Percentiles rank a stretch among this genome's conserved stretches.
Evolutionary conservation across 1,284 basidiomycete species (phyloP).

Genomic region (Apiotrichum sp.): DNA sequence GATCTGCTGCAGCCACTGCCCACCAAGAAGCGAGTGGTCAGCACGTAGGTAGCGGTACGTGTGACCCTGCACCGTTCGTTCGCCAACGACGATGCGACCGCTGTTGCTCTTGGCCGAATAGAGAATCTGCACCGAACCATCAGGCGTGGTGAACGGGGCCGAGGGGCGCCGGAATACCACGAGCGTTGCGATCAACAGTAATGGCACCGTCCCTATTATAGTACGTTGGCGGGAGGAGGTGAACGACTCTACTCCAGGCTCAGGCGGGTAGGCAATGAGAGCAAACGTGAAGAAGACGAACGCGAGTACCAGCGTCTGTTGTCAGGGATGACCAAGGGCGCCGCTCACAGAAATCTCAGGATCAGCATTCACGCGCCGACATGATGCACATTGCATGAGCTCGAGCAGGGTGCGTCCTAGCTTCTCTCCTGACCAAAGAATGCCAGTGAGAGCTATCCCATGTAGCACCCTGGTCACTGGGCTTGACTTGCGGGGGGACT

Average conservation of each 20-base stretch:
- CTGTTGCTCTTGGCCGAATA: conserved; percentile 58
- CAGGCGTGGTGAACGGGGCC: background rate
- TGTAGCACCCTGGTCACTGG: background rate
- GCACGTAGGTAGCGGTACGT: conserved; percentile 73
- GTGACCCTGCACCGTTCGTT: conserved; percentile 42
- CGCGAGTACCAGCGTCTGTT: background rate
- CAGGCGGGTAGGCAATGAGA: too few species aligned
- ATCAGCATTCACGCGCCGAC: background rate
- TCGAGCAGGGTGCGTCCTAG: background rate
- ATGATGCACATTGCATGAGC: background rate
- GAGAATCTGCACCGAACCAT: background rate
- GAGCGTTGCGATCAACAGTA: background rate
- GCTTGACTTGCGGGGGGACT: background rate
- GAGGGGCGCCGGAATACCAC: background rate
- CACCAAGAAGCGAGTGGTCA: conserved; percentile 81
- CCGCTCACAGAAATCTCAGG: background rate
- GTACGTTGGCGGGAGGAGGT: too few species aligned
- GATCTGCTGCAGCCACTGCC: conserved; percentile 63
- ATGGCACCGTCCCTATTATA: too few species aligned
- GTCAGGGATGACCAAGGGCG: too few species aligned
- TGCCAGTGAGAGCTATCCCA: background rate
- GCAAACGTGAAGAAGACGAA: background rate
- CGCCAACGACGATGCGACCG: conserved; percentile 68
- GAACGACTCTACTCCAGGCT: too few species aligned
- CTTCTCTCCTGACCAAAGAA: background rate